Evolutionary conservation across 1,139 yeast species (phyloP).

Genomic region (Hansenula lynferdii): DNA sequence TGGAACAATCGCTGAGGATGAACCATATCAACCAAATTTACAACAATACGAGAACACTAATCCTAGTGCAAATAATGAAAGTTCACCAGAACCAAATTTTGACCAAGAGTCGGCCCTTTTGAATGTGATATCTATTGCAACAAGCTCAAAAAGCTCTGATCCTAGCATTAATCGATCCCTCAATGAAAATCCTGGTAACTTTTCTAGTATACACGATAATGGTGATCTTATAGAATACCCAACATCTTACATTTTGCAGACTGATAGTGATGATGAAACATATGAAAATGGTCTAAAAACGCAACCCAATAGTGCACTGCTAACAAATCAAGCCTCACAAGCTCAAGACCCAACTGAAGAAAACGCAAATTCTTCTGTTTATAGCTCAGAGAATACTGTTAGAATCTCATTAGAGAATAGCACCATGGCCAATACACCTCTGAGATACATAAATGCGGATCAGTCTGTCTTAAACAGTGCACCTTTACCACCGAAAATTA

Average conservation of each 20-base stretch:
- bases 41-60: too few species aligned
- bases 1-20: too few species aligned
- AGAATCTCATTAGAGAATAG: background rate
- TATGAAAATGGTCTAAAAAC: too few species aligned
- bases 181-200: background rate
- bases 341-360: too few species aligned
- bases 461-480: background rate
- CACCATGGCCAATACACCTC: background rate
- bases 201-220: conserved; percentile 2
- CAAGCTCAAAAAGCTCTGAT: background rate
- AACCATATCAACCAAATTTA: too few species aligned
- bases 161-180: background rate
- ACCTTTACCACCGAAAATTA: background rate
- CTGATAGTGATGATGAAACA: conserved; percentile 2
- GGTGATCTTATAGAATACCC: conserved; percentile 7
- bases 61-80: too few species aligned
- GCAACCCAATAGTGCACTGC: too few species aligned
- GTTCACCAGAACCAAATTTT: background rate
- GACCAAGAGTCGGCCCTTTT: background rate
- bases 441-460: background rate
- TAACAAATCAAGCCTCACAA: too few species aligned
- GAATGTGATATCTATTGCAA: background rate
- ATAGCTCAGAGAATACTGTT: conserved; percentile 1
- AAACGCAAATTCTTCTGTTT: background rate
- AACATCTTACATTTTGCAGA: conserved; percentile 10